phyloP scores from a whole-genome alignment of 176 grass and related monocot genomes.

The Neostapfia colusana region DNA sequence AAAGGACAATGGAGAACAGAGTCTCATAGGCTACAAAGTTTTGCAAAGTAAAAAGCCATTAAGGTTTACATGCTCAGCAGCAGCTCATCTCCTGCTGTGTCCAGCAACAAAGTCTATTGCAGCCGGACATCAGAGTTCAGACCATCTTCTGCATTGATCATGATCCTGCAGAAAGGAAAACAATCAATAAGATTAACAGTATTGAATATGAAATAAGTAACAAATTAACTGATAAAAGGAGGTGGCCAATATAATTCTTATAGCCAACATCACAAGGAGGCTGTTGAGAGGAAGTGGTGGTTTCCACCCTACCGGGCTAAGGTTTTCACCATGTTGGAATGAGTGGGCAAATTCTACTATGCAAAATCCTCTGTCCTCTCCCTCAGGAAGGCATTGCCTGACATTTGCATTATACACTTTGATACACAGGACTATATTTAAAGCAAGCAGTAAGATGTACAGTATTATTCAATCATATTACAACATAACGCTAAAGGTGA shows the following conservation, averaged over 20 bases:
- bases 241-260: not conserved
- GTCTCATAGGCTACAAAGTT: conserved; percentile 22
- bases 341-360: no score
- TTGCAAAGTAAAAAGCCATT: conserved; percentile 37
- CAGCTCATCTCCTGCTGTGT: conserved; percentile 21
- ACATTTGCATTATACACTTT: not conserved
- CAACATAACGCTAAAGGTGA: not conserved
- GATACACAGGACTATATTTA: not conserved
- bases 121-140: not conserved
- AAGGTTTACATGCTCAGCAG: conserved; percentile 51
- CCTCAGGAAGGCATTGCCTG: no score
- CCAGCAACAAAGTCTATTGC: conserved; percentile 27
- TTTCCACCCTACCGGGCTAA: not conserved
- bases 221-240: not conserved
- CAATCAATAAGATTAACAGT: conserved; percentile 4
- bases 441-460: not conserved
- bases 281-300: not conserved
- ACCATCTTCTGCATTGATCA: conserved; percentile 1
- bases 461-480: not conserved
- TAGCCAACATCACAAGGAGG: not conserved
- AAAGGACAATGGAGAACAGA: not conserved
- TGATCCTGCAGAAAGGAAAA: conserved; percentile 21
- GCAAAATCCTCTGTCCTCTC: no score
- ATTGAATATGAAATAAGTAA: not conserved
- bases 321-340: not conserved